Conservation (phyloP, 2,329 filamentous ascomycete genomes). For the Pseudogymnoascus sp. region DNA sequence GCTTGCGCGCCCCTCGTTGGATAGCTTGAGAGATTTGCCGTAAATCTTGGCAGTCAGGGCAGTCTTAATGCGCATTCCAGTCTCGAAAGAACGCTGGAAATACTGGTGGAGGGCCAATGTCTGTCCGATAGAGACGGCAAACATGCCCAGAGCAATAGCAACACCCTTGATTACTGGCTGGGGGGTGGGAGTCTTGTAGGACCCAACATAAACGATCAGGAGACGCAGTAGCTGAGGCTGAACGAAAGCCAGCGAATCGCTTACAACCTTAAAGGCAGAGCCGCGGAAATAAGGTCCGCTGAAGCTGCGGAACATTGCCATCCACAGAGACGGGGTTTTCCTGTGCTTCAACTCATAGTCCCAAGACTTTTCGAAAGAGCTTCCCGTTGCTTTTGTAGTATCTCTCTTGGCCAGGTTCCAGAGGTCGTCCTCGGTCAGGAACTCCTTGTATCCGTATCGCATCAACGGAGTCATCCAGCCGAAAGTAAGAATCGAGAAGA, state of each 20-base stretch:
- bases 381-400: slow-evolving; percentile 67
- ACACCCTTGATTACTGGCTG: slow-evolving; percentile 79
- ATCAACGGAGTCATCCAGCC: slow-evolving; percentile 99
- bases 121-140: slow-evolving; percentile 75
- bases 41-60: slow-evolving; percentile 88
- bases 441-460: slow-evolving; percentile 88
- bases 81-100: slow-evolving; percentile 90
- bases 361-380: slow-evolving; percentile 70
- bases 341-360: slow-evolving; percentile 60
- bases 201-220: slow-evolving; percentile 77
- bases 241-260: slow-evolving; percentile 77
- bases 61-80: slow-evolving; percentile 94
- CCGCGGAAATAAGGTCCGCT: slow-evolving; percentile 77
- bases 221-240: slow-evolving; percentile 85
- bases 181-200: slow-evolving; percentile 56
- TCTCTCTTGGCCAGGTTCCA: slow-evolving; percentile 84
- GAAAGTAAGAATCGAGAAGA: slow-evolving; percentile 92
- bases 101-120: slow-evolving; percentile 94
- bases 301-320: slow-evolving; percentile 76
- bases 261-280: slow-evolving; percentile 79
- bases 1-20: slow-evolving; percentile 80
- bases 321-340: slow-evolving; percentile 72
- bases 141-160: slow-evolving; percentile 88
- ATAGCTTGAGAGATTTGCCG: slow-evolving; percentile 79
- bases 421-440: slow-evolving; percentile 86